Evolutionary conservation across 1,284 basidiomycete species (phyloP).

Genomic region (Cystobasidium slooffiae): DNA sequence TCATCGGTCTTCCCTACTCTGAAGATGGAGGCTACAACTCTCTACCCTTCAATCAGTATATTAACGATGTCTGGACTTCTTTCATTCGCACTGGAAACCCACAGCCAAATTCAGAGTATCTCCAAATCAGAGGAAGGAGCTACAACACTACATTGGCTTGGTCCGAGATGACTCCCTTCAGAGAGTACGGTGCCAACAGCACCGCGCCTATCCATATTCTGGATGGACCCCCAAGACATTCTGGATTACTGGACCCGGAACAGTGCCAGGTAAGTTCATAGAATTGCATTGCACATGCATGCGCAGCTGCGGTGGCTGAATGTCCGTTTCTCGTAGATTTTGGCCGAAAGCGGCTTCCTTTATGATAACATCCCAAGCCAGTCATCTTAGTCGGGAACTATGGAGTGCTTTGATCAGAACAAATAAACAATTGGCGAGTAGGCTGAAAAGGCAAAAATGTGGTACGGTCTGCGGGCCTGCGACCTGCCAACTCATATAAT

Average conservation of each 20-base stretch:
- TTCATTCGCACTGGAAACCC: conserved; percentile 43
- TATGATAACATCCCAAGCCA: conserved; percentile 37
- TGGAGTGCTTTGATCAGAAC: neutral
- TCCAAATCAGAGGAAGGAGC: conserved; percentile 31
- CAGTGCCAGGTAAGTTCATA: conserved; percentile 28
- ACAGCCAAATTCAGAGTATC: conserved; percentile 32
- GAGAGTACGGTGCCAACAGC: conserved; percentile 23
- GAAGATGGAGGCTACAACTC: conserved; percentile 14
- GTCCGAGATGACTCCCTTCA: conserved; percentile 21
- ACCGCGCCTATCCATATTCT: conserved; percentile 33
- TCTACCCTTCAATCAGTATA: conserved; percentile 31
- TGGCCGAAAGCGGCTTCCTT: conserved; percentile 35
- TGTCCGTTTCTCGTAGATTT: neutral
- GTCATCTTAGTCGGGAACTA: neutral
- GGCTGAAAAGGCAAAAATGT: too few relatives aligned
- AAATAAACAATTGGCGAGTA: too few relatives aligned
- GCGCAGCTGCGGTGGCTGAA: neutral
- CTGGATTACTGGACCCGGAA: conserved; percentile 15
- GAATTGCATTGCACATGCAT: neutral
- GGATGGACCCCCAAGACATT: conserved; percentile 33
- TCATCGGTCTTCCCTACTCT: conserved; percentile 27
- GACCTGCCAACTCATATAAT: too few relatives aligned
- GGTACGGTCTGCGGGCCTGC: too few relatives aligned
- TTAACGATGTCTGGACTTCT: conserved; percentile 41
- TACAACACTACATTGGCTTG: conserved; percentile 33